Conservation (phyloP, 2,329 filamentous ascomycete species). For the Beauveria brongniartii region DNA sequence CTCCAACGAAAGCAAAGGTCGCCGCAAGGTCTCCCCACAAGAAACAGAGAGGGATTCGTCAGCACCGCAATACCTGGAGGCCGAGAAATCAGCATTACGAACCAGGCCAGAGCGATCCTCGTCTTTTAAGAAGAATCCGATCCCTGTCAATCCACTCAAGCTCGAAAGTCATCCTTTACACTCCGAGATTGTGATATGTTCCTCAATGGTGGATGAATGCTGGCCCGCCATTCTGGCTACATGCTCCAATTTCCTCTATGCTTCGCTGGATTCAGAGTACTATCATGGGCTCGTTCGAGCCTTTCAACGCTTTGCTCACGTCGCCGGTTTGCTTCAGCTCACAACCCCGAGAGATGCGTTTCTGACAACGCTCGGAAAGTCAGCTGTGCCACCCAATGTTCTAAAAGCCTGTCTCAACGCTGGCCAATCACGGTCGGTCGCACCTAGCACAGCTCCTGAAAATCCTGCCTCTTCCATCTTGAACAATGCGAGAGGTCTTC, state of each 20-base stretch:
- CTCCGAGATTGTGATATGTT: conserved; percentile 65
- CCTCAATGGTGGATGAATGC: conserved; percentile 77
- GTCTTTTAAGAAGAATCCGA: conserved; percentile 65
- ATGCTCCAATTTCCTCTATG: conserved; percentile 91
- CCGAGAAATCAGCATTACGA: conserved; percentile 23
- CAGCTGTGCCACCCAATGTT: conserved; percentile 78
- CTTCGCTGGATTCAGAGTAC: conserved; percentile 84
- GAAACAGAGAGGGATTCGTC: conserved; percentile 38
- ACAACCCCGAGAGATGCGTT: conserved; percentile 87
- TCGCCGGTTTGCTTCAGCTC: conserved; percentile 79
- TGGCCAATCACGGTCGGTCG: conserved; percentile 34
- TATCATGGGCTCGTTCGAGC: conserved; percentile 87
- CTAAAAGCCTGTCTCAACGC: conserved; percentile 51
- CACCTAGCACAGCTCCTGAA: conserved; percentile 41
- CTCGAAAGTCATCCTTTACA: conserved; percentile 66
- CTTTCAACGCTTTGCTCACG: conserved; percentile 92
- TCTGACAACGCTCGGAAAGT: conserved; percentile 86
- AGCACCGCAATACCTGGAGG: conserved; percentile 28
- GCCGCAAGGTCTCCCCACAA: conserved; percentile 40
- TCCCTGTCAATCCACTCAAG: conserved; percentile 76
- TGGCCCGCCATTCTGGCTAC: conserved; percentile 95
- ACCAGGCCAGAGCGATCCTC: conserved; percentile 47
- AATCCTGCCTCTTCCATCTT: conserved; percentile 46
- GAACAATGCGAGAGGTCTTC: conserved; percentile 60
- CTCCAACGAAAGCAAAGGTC: conserved; percentile 54